Conservation (phyloP, 2,329 filamentous ascomycete genomes). For the Colletotrichum siamense region DNA sequence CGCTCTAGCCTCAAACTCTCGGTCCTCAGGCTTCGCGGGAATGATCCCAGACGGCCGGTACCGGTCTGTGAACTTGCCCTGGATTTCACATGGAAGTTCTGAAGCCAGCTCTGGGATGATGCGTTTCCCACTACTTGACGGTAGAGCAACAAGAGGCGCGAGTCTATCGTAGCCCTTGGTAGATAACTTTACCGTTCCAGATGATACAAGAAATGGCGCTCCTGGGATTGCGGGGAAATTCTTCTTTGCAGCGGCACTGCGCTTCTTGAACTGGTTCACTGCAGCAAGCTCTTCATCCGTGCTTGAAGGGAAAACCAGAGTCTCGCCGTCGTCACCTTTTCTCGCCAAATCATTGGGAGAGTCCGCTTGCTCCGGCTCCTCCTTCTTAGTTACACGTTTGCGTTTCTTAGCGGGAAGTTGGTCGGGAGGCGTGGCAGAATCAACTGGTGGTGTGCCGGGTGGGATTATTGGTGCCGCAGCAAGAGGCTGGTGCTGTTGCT, state of each 20-base stretch:
- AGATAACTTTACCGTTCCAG: constrained; percentile 44
- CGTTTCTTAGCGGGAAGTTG: constrained; percentile 40
- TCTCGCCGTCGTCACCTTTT: constrained; percentile 40
- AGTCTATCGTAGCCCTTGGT: constrained; percentile 53
- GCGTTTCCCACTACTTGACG: constrained; percentile 41
- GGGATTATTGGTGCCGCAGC: constrained; percentile 23
- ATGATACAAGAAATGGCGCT: constrained; percentile 41
- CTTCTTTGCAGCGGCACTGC: constrained; percentile 39
- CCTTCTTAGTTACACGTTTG: constrained; percentile 37
- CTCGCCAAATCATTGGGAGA: constrained; percentile 33
- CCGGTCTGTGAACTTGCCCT: constrained; percentile 45
- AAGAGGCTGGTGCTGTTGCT: not conserved
- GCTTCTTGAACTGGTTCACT: constrained; percentile 44
- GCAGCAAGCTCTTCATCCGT: constrained; percentile 27
- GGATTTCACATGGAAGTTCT: constrained; percentile 47
- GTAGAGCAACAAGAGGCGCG: constrained; percentile 45
- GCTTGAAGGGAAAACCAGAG: constrained; percentile 23
- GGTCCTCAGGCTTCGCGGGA: constrained; percentile 43
- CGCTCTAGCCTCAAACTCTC: constrained; percentile 42
- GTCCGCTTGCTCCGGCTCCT: constrained; percentile 34
- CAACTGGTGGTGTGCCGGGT: constrained; percentile 14
- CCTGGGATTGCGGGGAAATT: constrained; percentile 44
- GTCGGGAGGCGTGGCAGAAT: constrained; percentile 25
- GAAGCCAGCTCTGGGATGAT: constrained; percentile 45
- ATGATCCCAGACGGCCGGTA: constrained; percentile 46